phyloP scores from a whole-genome alignment of 2,329 filamentous ascomycete genomes.

The Phyllosticta citribraziliensis region DNA sequence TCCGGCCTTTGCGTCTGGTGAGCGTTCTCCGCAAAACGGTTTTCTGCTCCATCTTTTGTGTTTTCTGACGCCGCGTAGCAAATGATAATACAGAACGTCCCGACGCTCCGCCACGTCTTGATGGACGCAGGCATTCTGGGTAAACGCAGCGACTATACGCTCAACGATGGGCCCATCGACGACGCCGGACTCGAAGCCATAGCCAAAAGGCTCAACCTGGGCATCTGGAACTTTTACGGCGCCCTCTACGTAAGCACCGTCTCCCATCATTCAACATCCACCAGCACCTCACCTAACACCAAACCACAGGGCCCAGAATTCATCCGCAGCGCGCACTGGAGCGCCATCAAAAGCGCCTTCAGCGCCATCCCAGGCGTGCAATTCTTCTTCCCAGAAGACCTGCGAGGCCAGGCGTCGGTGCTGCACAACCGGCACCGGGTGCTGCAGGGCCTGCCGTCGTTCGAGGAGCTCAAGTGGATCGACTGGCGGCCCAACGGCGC shows the following conservation, averaged over 20 bases:
- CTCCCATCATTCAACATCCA: background rate
- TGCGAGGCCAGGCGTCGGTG: slow-evolving; percentile 22
- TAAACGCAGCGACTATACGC: slow-evolving; percentile 22
- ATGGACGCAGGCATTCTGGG: slow-evolving; percentile 33
- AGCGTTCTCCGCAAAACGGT: background rate
- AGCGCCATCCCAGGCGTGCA: slow-evolving; percentile 23
- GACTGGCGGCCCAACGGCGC: slow-evolving; percentile 36
- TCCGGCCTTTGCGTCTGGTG: slow-evolving; percentile 32
- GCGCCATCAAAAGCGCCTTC: slow-evolving; percentile 26
- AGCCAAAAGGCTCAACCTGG: slow-evolving; percentile 30
- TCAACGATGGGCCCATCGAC: slow-evolving; percentile 23
- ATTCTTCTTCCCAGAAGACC: slow-evolving; percentile 27
- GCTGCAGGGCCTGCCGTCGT: slow-evolving; percentile 15
- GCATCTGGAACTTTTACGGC: slow-evolving; percentile 41
- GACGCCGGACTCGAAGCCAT: slow-evolving; percentile 34
- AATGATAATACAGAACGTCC: slow-evolving; percentile 38
- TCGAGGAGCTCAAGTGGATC: slow-evolving; percentile 30
- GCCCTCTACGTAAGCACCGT: slow-evolving; percentile 19
- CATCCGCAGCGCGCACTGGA: slow-evolving; percentile 23
- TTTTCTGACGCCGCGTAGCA: background rate
- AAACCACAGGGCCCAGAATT: slow-evolving; percentile 9
- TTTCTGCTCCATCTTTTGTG: background rate
- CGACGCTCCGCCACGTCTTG: slow-evolving; percentile 32
- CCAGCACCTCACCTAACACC: background rate
- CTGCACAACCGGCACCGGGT: slow-evolving; percentile 15